Percentiles rank a stretch among this genome's conserved stretches.
These are phyloP conservation scores for Rickenella mellea DNA, from an alignment of 768 basidiomycete genomes.

Conservation along the genomic window DNA sequence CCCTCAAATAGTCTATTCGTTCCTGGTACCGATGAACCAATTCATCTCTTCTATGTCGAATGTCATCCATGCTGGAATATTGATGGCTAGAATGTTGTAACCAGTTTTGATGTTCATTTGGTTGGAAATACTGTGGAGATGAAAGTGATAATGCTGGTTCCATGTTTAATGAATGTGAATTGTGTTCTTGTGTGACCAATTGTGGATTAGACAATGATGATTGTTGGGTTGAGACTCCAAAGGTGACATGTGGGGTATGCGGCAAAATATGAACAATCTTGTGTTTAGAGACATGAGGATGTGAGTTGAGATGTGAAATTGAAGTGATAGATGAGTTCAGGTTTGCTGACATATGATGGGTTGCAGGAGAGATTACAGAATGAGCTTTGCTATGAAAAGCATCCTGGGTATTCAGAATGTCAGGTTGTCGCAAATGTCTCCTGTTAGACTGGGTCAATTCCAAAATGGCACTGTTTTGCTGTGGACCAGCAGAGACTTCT, in stretches of 20 bases:
- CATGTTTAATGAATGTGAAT: not conserved
- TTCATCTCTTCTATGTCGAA: slow-evolving; percentile 59
- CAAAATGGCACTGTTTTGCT: not conserved
- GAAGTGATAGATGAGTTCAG: not conserved
- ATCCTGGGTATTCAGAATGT: not conserved
- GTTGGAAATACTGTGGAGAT: no score
- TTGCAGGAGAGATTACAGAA: not conserved
- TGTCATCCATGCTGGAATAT: slow-evolving; percentile 65
- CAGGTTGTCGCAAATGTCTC: not conserved
- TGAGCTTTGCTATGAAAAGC: not conserved
- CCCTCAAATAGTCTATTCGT: slow-evolving; percentile 71
- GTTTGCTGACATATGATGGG: not conserved
- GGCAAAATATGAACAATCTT: no score
- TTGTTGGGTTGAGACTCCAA: no score
- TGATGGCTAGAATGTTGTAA: slow-evolving; percentile 13
- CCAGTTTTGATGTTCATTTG: no score
- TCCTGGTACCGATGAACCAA: slow-evolving; percentile 65
- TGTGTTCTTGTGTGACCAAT: no score
- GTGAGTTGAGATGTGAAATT: not conserved
- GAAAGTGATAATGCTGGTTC: not conserved
- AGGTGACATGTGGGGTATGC: no score
- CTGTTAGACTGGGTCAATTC: not conserved
- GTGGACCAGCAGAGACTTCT: slow-evolving; percentile 37
- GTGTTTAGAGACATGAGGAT: no score
- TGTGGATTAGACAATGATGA: no score